Evolutionary conservation across 2,329 filamentous ascomycete genomes (phyloP).

Genomic region (Paramyrothecium roridum): DNA sequence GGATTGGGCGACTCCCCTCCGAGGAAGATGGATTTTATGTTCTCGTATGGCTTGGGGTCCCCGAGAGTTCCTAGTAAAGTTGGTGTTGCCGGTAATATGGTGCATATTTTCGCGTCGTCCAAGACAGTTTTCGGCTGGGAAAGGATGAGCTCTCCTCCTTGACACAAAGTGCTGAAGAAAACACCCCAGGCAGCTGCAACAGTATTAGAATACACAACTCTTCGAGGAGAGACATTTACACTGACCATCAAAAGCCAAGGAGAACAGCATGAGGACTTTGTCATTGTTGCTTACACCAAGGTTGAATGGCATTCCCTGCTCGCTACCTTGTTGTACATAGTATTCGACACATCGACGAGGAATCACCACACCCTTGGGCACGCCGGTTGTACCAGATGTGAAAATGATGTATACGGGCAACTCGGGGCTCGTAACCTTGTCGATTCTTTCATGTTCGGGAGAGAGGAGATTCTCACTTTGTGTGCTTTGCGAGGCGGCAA

Average conservation of each 20-base stretch:
- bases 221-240: too few relatives aligned
- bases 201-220: too few relatives aligned
- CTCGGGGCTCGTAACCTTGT: background rate
- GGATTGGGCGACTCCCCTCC: too few relatives aligned
- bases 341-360: background rate
- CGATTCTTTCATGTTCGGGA: background rate
- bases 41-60: too few relatives aligned
- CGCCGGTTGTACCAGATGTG: slow-evolving; percentile 8
- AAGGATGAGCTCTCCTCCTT: background rate
- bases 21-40: too few relatives aligned
- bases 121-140: background rate
- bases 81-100: background rate
- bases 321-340: background rate
- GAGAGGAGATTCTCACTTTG: too few relatives aligned
- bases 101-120: background rate
- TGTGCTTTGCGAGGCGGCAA: too few relatives aligned
- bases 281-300: too few relatives aligned
- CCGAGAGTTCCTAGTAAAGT: background rate
- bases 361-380: slow-evolving; percentile 5
- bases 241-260: too few relatives aligned
- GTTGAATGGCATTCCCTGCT: too few relatives aligned
- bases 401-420: slow-evolving; percentile 6
- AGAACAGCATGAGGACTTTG: too few relatives aligned
- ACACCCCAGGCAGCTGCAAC: too few relatives aligned
- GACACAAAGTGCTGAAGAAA: background rate